Evolutionary conservation across 164 flowering plant species (phyloP).

Genomic region (Aristolochia fimbriata): DNA sequence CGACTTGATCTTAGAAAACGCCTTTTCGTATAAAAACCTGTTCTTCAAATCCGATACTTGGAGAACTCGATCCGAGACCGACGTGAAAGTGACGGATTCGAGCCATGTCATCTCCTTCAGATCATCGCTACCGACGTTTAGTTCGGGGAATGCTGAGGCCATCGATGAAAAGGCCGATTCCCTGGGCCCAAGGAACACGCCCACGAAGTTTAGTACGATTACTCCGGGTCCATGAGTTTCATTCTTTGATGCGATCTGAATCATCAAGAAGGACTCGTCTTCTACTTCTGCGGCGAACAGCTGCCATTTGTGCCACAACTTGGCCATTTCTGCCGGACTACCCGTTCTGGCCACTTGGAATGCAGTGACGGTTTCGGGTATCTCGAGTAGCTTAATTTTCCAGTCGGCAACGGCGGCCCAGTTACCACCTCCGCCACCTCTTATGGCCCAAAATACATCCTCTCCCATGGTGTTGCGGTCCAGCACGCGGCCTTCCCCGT

Average conservation of each 20-base stretch:
- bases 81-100: slow-evolving; percentile 7
- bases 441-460: slow-evolving; percentile 21
- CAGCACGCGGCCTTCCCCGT: slow-evolving; percentile 9
- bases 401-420: slow-evolving; percentile 8
- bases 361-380: slow-evolving; percentile 13
- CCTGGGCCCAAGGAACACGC: slow-evolving; percentile 16
- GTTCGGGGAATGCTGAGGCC: slow-evolving; percentile 8
- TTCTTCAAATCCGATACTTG: slow-evolving; percentile 8
- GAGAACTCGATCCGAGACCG: neutral
- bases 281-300: neutral
- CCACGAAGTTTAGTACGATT: slow-evolving; percentile 10
- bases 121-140: slow-evolving; percentile 4
- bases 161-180: neutral
- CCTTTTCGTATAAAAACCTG: slow-evolving; percentile 7
- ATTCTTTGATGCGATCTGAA: neutral
- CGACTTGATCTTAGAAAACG: slow-evolving; percentile 16
- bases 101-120: slow-evolving; percentile 17
- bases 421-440: slow-evolving; percentile 15
- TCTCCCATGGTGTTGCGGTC: slow-evolving; percentile 17
- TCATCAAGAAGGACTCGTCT: slow-evolving; percentile 8
- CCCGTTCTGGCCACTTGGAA: slow-evolving; percentile 3
- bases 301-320: slow-evolving; percentile 9
- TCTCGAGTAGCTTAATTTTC: slow-evolving; percentile 6
- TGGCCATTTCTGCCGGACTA: neutral
- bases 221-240: neutral